Base-by-base conservation (phyloP, 2,329 filamentous ascomycete genomes). In the Aspergillaceae sp. region DNA sequence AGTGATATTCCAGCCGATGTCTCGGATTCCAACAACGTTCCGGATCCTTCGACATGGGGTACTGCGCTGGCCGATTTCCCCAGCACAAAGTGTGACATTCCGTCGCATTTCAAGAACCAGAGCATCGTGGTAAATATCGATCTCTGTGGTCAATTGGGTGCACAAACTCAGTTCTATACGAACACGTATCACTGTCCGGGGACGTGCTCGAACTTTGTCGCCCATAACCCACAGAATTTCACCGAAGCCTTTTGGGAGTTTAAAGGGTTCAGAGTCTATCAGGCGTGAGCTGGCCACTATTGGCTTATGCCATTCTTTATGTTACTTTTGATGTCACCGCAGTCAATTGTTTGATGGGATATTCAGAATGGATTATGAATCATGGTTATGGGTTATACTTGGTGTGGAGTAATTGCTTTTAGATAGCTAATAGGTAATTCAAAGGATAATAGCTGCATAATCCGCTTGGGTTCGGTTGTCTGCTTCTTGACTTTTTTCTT, bases 51-150 rank as follows among this genome's bases (percentile, higher is more conserved):
- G 41, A 67, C 68, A 2, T 87, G 83, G 77, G 82, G 81, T 10
- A 70, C 65, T 2, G 79, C 83, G 1, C 56, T 77, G 5, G 80
- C 82, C 1, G 82, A 86, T 49, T 84, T 84, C 59, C 82, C 82
- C 9, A 73, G 68, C 53, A 84, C 81, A 0, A 62, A 76, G 40
- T 85, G 82, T 64, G 67, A 80, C 48, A 78, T 84, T 42, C 61
- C 63, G 4, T 68, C 65, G 3, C 79, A 83, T 56, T 84, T 85
- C 61, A 70, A 64, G 45, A 85, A 84, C 56, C 75, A 82, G 60
- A 81, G 78, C 52, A 84, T 85, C 53, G 74, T 84, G 51, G 74
- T 74, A 37, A 83, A 85, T 55, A 83, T 84, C 51, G 77, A 82
- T 59, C 64, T 85, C 5, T 85, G 82, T 52, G 82, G 82, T 0